Percentiles rank a stretch among this genome's conserved stretches.
Evolutionary conservation across 2,329 filamentous ascomycete species (phyloP).

Genomic region (Amphichorda felina): DNA sequence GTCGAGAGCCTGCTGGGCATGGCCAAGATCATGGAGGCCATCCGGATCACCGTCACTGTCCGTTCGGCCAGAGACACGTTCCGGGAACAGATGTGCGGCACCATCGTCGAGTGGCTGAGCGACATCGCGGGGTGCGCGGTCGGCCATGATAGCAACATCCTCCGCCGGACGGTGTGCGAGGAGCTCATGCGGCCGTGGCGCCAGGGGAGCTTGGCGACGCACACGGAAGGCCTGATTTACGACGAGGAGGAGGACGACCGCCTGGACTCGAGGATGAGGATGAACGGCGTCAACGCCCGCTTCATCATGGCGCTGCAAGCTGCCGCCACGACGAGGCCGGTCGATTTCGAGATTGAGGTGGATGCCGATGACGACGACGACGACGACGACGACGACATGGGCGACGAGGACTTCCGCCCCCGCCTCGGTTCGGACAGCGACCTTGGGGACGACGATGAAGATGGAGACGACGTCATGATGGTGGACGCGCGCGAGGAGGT

Average conservation of each 20-base stretch:
- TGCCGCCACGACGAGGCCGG: constrained; percentile 14
- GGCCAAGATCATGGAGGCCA: constrained; percentile 81
- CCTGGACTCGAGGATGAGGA: constrained; percentile 20
- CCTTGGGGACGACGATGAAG: constrained; percentile 44
- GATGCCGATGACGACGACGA: constrained; percentile 16
- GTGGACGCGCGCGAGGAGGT: constrained; percentile 35
- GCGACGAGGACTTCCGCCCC: constrained; percentile 28
- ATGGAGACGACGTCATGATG: constrained; percentile 48
- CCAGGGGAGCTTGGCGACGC: constrained; percentile 70
- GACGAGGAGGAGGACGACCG: constrained; percentile 36
- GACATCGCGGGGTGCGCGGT: constrained; percentile 88
- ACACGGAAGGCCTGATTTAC: constrained; percentile 40
- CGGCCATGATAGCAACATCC: constrained; percentile 64
- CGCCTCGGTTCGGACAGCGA: constrained; percentile 12
- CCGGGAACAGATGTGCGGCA: constrained; percentile 96
- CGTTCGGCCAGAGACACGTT: constrained; percentile 90
- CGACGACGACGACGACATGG: constrained; percentile 20
- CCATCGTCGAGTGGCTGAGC: constrained; percentile 89
- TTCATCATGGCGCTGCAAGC: constrained; percentile 24
- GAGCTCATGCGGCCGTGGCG: constrained; percentile 84
- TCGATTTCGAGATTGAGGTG: constrained; percentile 14
- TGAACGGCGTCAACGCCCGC: constrained; percentile 20
- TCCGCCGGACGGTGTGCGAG: constrained; percentile 77
- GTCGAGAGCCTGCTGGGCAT: constrained; percentile 63
- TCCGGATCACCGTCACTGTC: constrained; percentile 92